phyloP scores from a whole-genome alignment of 2,329 filamentous ascomycete species.

The Fusarium avenaceum region DNA sequence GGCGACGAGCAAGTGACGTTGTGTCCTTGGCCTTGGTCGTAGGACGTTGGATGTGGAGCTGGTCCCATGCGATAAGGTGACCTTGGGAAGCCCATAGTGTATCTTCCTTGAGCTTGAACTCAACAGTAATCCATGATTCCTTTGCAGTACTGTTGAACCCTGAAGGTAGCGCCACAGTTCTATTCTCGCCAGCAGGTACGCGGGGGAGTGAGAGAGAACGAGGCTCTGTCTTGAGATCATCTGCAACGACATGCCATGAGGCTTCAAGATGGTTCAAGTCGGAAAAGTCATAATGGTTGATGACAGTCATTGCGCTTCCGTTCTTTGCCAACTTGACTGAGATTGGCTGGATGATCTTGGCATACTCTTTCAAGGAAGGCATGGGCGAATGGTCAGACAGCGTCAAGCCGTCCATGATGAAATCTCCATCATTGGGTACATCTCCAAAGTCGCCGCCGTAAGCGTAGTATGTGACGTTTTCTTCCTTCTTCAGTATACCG shows the following conservation, averaged over 20 bases:
- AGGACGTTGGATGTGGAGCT: slow-evolving; percentile 6
- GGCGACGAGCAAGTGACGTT: not conserved
- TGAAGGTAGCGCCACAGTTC: not conserved
- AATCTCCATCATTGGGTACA: slow-evolving; percentile 70
- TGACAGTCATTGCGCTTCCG: not conserved
- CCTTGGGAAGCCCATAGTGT: slow-evolving; percentile 7
- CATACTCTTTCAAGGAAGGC: slow-evolving; percentile 27
- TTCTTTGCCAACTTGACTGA: not conserved
- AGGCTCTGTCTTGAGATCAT: slow-evolving; percentile 7
- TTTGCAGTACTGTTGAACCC: rapidly evolving
- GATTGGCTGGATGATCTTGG: slow-evolving; percentile 31
- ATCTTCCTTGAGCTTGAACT: slow-evolving; percentile 8
- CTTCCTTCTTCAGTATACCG: slow-evolving; percentile 21
- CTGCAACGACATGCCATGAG: slow-evolving; percentile 15
- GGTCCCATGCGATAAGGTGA: slow-evolving; percentile 23
- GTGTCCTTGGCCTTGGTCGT: rapidly evolving
- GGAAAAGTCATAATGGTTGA: slow-evolving; percentile 28
- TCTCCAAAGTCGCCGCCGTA: slow-evolving; percentile 75
- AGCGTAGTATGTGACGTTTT: slow-evolving; percentile 46
- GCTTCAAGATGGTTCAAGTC: slow-evolving; percentile 23
- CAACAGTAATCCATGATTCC: slow-evolving; percentile 16
- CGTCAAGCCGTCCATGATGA: slow-evolving; percentile 68
- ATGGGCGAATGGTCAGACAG: slow-evolving; percentile 29
- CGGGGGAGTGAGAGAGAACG: not conserved
- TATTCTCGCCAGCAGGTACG: slow-evolving; percentile 4